Conservation (phyloP, 768 basidiomycete species). For the Leccinellum rugosiceps region DNA sequence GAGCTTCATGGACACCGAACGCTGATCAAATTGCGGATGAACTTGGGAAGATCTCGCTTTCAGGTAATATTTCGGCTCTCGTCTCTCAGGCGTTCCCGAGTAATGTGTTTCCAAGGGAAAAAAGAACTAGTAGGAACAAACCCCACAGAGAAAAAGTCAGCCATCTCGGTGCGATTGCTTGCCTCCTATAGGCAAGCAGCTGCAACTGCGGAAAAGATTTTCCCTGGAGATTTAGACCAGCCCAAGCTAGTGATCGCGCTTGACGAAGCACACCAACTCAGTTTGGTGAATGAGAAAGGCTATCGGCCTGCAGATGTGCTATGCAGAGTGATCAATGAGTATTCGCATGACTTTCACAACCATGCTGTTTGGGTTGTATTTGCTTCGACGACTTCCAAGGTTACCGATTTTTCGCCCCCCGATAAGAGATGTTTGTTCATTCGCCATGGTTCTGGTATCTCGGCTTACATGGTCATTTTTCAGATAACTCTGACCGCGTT, state of each 20-base stretch:
- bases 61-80: not conserved
- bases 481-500: not conserved
- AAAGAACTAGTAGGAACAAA: not conserved
- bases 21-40: no score
- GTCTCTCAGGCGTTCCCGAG: not conserved
- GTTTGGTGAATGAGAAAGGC: no score
- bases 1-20: not conserved
- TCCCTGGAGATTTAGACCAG: not conserved
- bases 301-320: not conserved
- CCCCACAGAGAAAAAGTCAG: not conserved
- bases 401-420: not conserved
- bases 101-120: not conserved
- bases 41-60: not conserved
- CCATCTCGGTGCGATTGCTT: not conserved
- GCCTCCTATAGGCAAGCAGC: not conserved
- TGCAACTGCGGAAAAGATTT: not conserved
- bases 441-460: not conserved
- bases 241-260: not conserved
- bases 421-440: not conserved
- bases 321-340: not conserved
- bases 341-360: not conserved
- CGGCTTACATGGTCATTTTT: not conserved
- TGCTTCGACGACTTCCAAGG: not conserved
- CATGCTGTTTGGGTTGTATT: not conserved
- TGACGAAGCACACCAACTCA: not conserved